Base-by-base conservation (phyloP, 169 alveolate genomes). In the Plasmodium sp. region DNA sequence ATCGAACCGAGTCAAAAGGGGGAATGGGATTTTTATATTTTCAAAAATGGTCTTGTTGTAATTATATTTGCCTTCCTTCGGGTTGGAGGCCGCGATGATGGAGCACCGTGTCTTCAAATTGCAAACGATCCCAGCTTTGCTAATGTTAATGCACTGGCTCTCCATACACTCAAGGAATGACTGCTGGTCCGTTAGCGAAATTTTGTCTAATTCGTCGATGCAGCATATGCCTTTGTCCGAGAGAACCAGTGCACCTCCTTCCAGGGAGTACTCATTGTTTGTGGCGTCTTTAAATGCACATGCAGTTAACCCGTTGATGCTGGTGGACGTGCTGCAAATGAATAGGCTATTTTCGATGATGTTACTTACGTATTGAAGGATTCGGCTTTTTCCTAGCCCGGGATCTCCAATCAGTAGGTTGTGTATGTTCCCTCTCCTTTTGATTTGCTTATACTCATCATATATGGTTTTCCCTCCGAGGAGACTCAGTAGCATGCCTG, bases 91-190 rank as follows among this genome's bases (percentile, higher is more conserved):
- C 18, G 96, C 93, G 18, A 96, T 92, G n/a, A 96, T 91, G 12
- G 97, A 93, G 36, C 96, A 90, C 62, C 92, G 45, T 31, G 97
- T 97, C 93, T 75, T 97, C 58, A 96, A 96, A 56, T 95, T 97
- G 81, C 97, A 93, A 1, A 94, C 92, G 5, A 97, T 84, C 1
- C 98, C 98, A 51, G 96, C 98, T 83, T 97, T 96, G 12, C 98
- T 97, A 18, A 97, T 95, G 71, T 96, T 88, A 51, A 97, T 97
- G 31, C 99, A 97, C 39, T 99, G 98, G 92, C 97, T 96, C 94
- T 99, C 99, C 99, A 99, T 98, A 16, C 99, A 99, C 97, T 99
- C 99, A 74, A 96, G 97, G 22, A 98, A 88, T 16, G 98, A 96
- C 14, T 96, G 97, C 90, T 96, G 98, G 75, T 97, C 98, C n/a